These are phyloP conservation scores for Apophysomyces sp. DNA, from an alignment of 371 early-diverging fungal species.

Conservation along the genomic window DNA sequence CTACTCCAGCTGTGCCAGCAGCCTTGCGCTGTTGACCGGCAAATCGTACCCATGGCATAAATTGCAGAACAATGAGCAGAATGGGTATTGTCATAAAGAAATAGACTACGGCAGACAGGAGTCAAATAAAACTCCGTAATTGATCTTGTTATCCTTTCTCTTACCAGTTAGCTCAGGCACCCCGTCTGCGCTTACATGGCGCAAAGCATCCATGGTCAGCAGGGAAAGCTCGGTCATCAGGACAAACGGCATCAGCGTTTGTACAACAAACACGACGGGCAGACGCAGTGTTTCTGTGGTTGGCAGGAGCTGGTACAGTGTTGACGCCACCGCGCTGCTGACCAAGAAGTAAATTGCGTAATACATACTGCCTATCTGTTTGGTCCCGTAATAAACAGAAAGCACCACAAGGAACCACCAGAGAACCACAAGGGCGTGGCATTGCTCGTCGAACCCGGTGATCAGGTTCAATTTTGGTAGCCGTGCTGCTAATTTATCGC, in stretches of 20 bases:
- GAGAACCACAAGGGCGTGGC: conserved; percentile 23
- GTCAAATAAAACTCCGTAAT: too few species aligned
- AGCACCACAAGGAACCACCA: conserved; percentile 49
- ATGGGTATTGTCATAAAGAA: conserved; percentile 24
- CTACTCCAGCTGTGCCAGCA: not conserved
- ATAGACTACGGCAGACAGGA: too few species aligned
- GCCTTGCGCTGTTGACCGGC: conserved; percentile 21
- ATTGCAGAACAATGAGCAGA: conserved; percentile 20
- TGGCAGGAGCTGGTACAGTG: conserved; percentile 28
- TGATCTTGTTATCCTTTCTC: too few species aligned
- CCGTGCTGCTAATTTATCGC: conserved; percentile 13
- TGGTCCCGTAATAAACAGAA: conserved; percentile 23
- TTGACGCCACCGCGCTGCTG: conserved; percentile 33
- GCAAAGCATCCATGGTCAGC: conserved; percentile 44
- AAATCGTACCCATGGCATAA: conserved; percentile 37
- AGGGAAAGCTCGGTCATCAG: conserved; percentile 43
- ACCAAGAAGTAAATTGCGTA: conserved; percentile 39
- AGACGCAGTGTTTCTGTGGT: conserved; percentile 12
- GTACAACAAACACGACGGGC: conserved; percentile 28
- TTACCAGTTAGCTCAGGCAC: conserved; percentile 32
- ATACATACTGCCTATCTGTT: conserved; percentile 38
- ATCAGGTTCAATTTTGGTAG: not conserved
- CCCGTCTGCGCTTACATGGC: conserved; percentile 54
- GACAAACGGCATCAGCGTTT: conserved; percentile 31
- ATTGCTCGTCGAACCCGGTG: conserved; percentile 8